Base-by-base conservation (phyloP, 495 filamentous ascomycete species). In the Evernia prunastri region DNA sequence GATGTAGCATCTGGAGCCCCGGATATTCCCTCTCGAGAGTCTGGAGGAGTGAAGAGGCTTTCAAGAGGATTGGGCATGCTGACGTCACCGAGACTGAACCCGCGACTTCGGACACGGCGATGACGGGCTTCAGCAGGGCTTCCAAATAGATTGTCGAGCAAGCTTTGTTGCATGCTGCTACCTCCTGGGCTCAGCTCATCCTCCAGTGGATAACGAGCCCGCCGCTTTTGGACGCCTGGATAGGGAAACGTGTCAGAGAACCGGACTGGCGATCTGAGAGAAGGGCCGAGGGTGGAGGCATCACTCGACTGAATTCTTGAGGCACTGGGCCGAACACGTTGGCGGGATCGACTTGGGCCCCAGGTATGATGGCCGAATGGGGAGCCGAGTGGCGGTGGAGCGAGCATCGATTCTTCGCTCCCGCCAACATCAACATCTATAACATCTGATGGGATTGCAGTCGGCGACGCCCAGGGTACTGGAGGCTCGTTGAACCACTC, bases 341-440 rank as follows among this genome's bases (percentile, higher is more conserved):
- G 75, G 35, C 68, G 71, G 11, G 77, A 78, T 39, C 72, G 73
- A 64, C 77, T 79, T 11, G 82, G 82, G 29, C 81, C 81, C 80
- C 83, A 85, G 0, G 83, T 85, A 51, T 76, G 78, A 69, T 80
- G 81, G 23, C 77, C 75, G 65, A 84, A 86, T 20, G 84, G 86
- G 25, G 84, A 87, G 56, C 79, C 81, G 39, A 81, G 76, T 42
- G 77, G 78, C 39, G 78, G 78, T 20, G 72, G 27, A 33, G 27
- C 68, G 37, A 70, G 68, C 10, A 61, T 64, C 13, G 67, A 67
- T 47, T 71, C 63, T 39, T 70, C 69, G 23, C 63, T 51, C n/a
- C 66, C 60, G 61, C 62, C 68, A 25, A 73, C 63, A 11, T 73
- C 78, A 39, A 80, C 68, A 42, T 65, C 66, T n/a, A 42, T 61